These are phyloP conservation scores for Saturnispora quitensis DNA, from an alignment of 805 yeast genomes.

Conservation along the genomic window DNA sequence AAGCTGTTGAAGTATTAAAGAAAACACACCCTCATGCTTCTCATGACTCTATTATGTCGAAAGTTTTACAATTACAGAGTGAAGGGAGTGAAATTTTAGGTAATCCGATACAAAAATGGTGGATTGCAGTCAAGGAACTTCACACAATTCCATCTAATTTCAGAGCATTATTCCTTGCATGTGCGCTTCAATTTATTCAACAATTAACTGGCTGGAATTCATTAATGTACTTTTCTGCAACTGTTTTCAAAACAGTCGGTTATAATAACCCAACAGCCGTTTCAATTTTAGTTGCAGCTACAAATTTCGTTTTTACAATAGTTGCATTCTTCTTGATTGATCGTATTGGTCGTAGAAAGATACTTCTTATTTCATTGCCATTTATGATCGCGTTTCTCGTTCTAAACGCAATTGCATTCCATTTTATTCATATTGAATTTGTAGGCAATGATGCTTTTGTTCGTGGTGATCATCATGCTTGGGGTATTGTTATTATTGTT, in stretches of 20 bases:
- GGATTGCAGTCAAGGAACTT: constrained; percentile 53
- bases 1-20: constrained; percentile 58
- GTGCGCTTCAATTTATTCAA: constrained; percentile 93
- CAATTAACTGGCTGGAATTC: constrained; percentile 97
- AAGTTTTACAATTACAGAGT: constrained; percentile 55
- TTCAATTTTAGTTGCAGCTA: constrained; percentile 86
- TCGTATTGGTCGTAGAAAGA: constrained; percentile 76
- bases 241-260: constrained; percentile 87
- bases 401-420: constrained; percentile 85
- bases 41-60: constrained; percentile 53
- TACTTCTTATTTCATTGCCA: constrained; percentile 73
- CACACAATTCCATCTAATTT: constrained; percentile 70
- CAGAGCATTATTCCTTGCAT: constrained; percentile 81
- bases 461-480: constrained; percentile 48
- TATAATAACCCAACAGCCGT: constrained; percentile 89
- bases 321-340: constrained; percentile 85
- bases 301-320: constrained; percentile 82
- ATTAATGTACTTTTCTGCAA: constrained; percentile 88
- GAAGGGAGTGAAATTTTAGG: constrained; percentile 34
- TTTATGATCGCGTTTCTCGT: constrained; percentile 73
- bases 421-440: constrained; percentile 61
- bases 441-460: constrained; percentile 37
- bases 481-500: constrained; percentile 84
- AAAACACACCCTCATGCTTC: constrained; percentile 57
- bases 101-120: constrained; percentile 35